Base-by-base conservation (phyloP, 495 filamentous ascomycete genomes). In the Penicillium malachiteum region DNA sequence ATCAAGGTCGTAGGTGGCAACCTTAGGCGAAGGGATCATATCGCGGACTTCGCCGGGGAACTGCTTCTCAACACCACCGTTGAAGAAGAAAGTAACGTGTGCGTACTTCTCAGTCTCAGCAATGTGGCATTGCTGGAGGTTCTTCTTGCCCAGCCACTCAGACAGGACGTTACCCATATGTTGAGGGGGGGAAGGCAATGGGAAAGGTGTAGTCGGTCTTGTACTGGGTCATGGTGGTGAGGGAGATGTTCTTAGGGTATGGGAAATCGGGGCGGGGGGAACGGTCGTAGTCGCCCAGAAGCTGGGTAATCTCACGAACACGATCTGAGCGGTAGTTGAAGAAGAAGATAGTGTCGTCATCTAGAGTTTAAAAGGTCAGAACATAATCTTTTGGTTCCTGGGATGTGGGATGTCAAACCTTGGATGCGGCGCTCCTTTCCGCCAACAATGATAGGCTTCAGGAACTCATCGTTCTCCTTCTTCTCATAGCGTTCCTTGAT, bases 311-410 rank as follows among this genome's bases (percentile, higher is more conserved):
- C 70, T 98, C 93, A 62, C 95, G 91, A 48, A 96, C 92, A 71
- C 94, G 92, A 68, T 98, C 94, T 37, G 94, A 97, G 62, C 94
- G 93, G 83, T 98, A 98, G 84, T 98, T 98, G 89, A 98, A 98
- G 85, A 97, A 97, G 82, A 98, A 97, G 64, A 96, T 84, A 45
- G 90, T 93, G 67, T 98, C 94, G 57, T 86, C 82, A 68, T 97
- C 90, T 91, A 48, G 38, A 10, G 6, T 11, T 39, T 14, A 47
- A 45, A 56, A 58, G 73, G 54, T 58, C 9, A 30, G 40, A 12
- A 39, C 8, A 21, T 13, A 7, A 12, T 26, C 7, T 38, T 48
- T 34, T 13, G 34, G 35, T 34, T 14, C 7, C 8, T 6, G 5
- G 31, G 13, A 7, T n/a, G 10, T 33, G 2, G n/a, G 10, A 26